Conservation (phyloP, 2,329 filamentous ascomycete genomes). For the Neofusicoccum parvum region DNA sequence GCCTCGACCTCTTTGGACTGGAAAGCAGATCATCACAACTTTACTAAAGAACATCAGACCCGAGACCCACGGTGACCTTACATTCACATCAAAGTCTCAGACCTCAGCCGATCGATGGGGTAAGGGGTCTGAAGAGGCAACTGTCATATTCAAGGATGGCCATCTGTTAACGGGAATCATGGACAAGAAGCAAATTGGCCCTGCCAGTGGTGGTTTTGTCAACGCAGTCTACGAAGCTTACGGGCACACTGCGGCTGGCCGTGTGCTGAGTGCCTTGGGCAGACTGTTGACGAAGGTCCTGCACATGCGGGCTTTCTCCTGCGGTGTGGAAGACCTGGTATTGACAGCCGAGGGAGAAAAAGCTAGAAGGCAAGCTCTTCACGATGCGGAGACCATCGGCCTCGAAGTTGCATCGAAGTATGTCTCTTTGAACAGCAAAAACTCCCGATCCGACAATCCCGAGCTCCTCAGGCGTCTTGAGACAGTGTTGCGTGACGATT, state of each 20-base stretch:
- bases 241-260: conserved; percentile 82
- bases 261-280: conserved; percentile 84
- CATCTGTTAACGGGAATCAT: conserved; percentile 88
- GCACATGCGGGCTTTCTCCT: conserved; percentile 93
- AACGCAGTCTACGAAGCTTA: conserved; percentile 94
- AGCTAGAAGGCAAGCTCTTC: conserved; percentile 68
- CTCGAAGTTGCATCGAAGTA: conserved; percentile 82
- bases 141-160: conserved; percentile 81
- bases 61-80: conserved; percentile 72
- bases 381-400: conserved; percentile 69
- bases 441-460: conserved; percentile 64
- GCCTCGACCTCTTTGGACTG: conserved; percentile 83
- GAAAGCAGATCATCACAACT: conserved; percentile 93
- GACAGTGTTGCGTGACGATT: conserved; percentile 86
- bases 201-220: conserved; percentile 81
- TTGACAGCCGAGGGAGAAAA: conserved; percentile 79
- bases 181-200: conserved; percentile 94
- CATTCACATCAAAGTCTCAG: conserved; percentile 76
- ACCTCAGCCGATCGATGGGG: conserved; percentile 83
- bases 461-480: conserved; percentile 79
- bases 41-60: conserved; percentile 92
- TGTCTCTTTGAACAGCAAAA: conserved; percentile 74
- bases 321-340: conserved; percentile 93
- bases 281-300: conserved; percentile 86
- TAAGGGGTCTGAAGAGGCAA: conserved; percentile 71